A percentile compares a stretch with the other conserved stretches of the same genome.
phyloP scores from a whole-genome alignment of 139 green algal genomes.

The Chlamydomonas urium region DNA sequence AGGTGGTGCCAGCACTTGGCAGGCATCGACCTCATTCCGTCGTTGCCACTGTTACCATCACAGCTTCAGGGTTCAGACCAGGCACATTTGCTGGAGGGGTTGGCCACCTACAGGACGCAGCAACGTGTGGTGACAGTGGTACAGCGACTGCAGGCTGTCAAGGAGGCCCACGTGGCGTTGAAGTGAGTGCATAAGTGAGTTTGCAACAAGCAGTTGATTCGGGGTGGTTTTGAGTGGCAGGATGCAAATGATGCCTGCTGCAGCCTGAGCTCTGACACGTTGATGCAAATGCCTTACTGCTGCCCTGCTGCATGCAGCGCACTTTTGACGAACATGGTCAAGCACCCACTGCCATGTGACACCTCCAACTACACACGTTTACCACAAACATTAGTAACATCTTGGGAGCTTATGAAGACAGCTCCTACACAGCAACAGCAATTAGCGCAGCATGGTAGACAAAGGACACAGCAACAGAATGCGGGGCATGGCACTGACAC shows the following conservation, averaged over 20 bases:
- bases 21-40: conserved; percentile 40
- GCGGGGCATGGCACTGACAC: too few species aligned
- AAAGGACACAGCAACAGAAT: too few species aligned
- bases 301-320: too few species aligned
- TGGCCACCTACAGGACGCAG: conserved; percentile 26
- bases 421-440: too few species aligned
- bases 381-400: not conserved
- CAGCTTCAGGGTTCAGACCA: not conserved
- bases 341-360: conserved; percentile 19
- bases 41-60: conserved; percentile 26
- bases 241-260: too few species aligned
- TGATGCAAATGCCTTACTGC: too few species aligned
- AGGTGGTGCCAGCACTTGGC: conserved; percentile 49
- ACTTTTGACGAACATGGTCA: too few species aligned
- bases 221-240: too few species aligned
- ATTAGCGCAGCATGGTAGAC: too few species aligned
- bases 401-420: conserved; percentile 21
- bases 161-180: conserved; percentile 21
- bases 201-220: too few species aligned
- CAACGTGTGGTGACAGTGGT: conserved; percentile 27
- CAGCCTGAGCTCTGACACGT: too few species aligned
- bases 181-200: conserved; percentile 31
- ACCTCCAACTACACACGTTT: conserved; percentile 18
- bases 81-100: conserved; percentile 15
- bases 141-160: conserved; percentile 19